These are phyloP conservation scores for Penicillium sp. DNA, from an alignment of 2,329 filamentous ascomycete genomes.

Conservation along the genomic window DNA sequence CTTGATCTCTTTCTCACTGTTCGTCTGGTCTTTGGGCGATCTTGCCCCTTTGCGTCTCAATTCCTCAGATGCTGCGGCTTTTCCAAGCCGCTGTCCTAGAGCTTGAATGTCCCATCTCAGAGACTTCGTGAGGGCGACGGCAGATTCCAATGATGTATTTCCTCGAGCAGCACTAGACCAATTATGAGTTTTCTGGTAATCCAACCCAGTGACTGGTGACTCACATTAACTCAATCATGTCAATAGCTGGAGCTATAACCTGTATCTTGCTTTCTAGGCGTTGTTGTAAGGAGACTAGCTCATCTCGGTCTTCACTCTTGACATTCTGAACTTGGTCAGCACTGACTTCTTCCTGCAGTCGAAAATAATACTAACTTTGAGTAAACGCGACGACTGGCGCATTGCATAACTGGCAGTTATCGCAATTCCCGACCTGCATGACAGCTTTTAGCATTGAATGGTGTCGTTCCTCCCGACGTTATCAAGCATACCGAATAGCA, in stretches of 20 bases:
- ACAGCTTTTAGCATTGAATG: slow-evolving; percentile 5
- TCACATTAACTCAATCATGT: slow-evolving; percentile 86
- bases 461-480: neutral
- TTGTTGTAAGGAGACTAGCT: slow-evolving; percentile 69
- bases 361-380: slow-evolving; percentile 54
- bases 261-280: slow-evolving; percentile 82
- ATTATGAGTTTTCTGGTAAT: neutral
- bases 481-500: slow-evolving; percentile 62
- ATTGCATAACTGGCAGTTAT: slow-evolving; percentile 85
- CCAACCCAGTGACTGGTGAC: slow-evolving; percentile 20
- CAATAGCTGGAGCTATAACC: slow-evolving; percentile 85
- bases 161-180: slow-evolving; percentile 60
- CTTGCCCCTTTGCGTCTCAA: slow-evolving; percentile 31
- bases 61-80: slow-evolving; percentile 62
- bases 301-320: slow-evolving; percentile 66
- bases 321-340: slow-evolving; percentile 52
- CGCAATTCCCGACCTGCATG: slow-evolving; percentile 67
- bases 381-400: slow-evolving; percentile 71
- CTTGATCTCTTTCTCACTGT: slow-evolving; percentile 63
- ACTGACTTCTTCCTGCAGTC: neutral
- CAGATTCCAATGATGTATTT: slow-evolving; percentile 80
- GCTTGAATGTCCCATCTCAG: slow-evolving; percentile 79
- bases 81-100: slow-evolving; percentile 71
- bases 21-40: slow-evolving; percentile 47
- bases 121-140: slow-evolving; percentile 75